These are phyloP conservation scores for Candida anglica DNA, from an alignment of 805 yeast species.

Conservation along the genomic window DNA sequence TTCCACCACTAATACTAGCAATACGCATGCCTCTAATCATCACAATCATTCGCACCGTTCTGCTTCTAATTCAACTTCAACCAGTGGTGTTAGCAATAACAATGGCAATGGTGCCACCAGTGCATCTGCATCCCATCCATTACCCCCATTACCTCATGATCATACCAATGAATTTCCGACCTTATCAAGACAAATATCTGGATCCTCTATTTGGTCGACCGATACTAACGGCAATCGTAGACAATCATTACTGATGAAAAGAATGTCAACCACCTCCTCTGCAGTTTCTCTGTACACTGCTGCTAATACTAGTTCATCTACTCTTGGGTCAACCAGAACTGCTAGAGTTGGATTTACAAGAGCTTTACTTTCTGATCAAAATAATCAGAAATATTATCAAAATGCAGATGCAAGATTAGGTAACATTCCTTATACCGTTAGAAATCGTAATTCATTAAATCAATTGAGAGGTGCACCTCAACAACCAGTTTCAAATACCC, in stretches of 20 bases:
- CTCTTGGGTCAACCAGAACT: conserved; percentile 6
- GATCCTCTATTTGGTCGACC: conserved; percentile 34
- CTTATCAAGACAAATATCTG: conserved; percentile 24
- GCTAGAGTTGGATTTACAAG: conserved; percentile 37
- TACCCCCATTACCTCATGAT: conserved; percentile 3
- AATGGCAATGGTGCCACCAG: neutral
- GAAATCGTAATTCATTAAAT: conserved; percentile 24
- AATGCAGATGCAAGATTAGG: conserved; percentile 10
- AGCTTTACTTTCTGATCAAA: conserved; percentile 31
- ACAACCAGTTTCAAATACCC: conserved; percentile 7
- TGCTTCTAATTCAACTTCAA: conserved; percentile 1
- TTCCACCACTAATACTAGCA: neutral
- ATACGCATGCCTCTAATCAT: neutral
- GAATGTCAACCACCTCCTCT: conserved; percentile 26
- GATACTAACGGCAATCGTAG: conserved; percentile 22
- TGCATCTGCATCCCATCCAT: conserved; percentile 1
- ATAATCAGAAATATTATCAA: conserved; percentile 18
- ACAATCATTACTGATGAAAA: conserved; percentile 25
- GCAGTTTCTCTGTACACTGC: conserved; percentile 21
- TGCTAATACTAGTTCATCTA: conserved; percentile 8
- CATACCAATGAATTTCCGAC: neutral
- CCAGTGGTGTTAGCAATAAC: conserved; percentile 3
- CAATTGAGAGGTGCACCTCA: conserved; percentile 13
- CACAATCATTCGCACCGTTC: too few relatives aligned
- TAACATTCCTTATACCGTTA: conserved; percentile 10